These are phyloP conservation scores for Phanerochaete carnosa DNA, from an alignment of 768 basidiomycete genomes.

Conservation along the genomic window DNA sequence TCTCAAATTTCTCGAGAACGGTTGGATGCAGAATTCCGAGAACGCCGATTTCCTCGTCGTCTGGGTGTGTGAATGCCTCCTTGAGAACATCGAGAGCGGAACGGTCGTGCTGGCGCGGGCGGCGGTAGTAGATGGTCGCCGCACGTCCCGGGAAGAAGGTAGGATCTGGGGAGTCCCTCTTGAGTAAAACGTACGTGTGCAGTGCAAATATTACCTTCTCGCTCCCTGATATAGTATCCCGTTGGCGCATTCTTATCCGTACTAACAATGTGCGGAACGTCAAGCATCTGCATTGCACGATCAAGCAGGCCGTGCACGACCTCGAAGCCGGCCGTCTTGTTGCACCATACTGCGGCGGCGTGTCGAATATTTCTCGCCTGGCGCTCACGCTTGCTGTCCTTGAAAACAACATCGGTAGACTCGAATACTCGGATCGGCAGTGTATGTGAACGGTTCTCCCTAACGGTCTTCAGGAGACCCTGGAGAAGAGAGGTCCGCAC, in stretches of 20 bases:
- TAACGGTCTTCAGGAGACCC: constrained; percentile 92
- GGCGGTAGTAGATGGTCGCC: constrained; percentile 86
- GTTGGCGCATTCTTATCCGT: constrained; percentile 50
- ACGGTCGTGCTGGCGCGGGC: constrained; percentile 33
- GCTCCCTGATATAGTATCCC: constrained; percentile 93
- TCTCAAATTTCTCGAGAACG: constrained; percentile 91
- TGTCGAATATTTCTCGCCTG: constrained; percentile 87
- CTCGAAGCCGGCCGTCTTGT: constrained; percentile 96
- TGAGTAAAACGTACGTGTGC: not conserved
- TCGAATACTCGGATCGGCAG: constrained; percentile 95
- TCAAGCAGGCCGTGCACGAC: constrained; percentile 93
- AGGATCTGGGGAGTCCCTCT: constrained; percentile 53
- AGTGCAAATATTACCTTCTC: constrained; percentile 52
- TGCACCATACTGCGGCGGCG: constrained; percentile 92
- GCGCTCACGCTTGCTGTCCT: constrained; percentile 73
- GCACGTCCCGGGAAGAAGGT: constrained; percentile 96
- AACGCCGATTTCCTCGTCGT: constrained; percentile 79
- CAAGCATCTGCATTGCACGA: constrained; percentile 93
- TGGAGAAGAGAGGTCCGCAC: constrained; percentile 95
- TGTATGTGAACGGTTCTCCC: constrained; percentile 93
- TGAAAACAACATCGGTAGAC: constrained; percentile 88
- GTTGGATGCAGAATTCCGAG: constrained; percentile 92
- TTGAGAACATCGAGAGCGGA: constrained; percentile 33
- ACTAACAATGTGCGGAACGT: constrained; percentile 74
- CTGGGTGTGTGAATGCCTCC: constrained; percentile 35